Evolutionary conservation across 768 basidiomycete genomes (phyloP), one percentile per base, ranked within the genome.

Genomic region (Russula lepida): DNA sequence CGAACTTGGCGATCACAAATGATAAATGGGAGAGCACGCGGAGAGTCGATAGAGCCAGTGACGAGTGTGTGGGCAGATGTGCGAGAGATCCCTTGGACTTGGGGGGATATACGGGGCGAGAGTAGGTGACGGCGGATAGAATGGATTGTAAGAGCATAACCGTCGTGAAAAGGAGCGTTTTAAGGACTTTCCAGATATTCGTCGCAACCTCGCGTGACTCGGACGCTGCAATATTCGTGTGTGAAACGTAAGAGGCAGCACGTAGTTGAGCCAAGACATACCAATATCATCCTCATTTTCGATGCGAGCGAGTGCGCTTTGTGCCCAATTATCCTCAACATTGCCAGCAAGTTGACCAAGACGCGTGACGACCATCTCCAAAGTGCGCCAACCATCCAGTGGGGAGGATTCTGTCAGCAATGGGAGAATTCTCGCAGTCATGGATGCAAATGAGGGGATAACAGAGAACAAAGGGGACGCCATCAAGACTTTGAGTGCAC

Each of bases 1-100:
- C 92, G 65, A 93, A 92, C 67, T 87, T 83, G 9, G 85, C 82
- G 8, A 92, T 82, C 51, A 92, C 80, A 67, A 90, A 90, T 2
- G 89, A 83, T 21, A 92, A 76, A 68, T 84, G 79, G 12, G 81
- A 83, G 12, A 93, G 77, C 0, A 80, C 81, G 28, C 77, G 76
- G 0, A 93, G 72, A 5, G 79, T 76, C 15, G 76, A 71, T 6
- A 80, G 72, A 2, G 88, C 84, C 11, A 92, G 74, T 4, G 77
- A 63, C 6, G 78, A 72, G 8, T 82, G 78, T 3, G 75, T 73
- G 37, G 62, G 59, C 13, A 58, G 19, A 25, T 46, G 49, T 21
- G 49, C n/a, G 50, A 39, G 37, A 23, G 57, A 46, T 48, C 7
- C 43, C 21, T n/a, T 23, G 47, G 46, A 12, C 8, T n/a, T n/a